phyloP scores from a whole-genome alignment of 306 rosid species.

The Cicer pinnatifidum region DNA sequence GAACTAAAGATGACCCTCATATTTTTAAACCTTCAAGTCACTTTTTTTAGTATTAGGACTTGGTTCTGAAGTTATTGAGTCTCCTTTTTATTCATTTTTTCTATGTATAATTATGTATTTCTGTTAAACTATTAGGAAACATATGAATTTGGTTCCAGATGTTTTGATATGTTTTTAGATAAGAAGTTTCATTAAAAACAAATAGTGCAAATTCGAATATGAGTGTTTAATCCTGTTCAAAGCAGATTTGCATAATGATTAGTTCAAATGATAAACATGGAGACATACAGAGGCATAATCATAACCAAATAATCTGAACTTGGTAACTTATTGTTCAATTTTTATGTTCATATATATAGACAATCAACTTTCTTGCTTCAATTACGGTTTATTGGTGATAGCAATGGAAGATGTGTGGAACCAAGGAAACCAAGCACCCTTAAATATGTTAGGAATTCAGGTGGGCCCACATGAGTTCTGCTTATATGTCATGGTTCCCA shows the following conservation, averaged over 20 bases:
- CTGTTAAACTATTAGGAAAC: neutral
- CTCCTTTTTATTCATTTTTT: conserved; percentile 22
- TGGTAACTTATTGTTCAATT: conserved; percentile 9
- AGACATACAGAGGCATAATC: conserved; percentile 5
- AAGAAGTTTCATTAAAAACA: neutral
- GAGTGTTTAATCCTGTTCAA: neutral
- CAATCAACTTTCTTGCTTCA: neutral
- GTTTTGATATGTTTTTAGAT: conserved; percentile 4
- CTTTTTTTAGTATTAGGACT: conserved; percentile 2
- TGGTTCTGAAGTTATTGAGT: conserved; percentile 13
- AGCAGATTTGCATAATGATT: conserved; percentile 1
- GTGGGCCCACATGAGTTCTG: neutral
- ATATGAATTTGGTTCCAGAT: neutral
- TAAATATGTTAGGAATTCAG: conserved; percentile 11
- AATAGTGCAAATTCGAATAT: neutral
- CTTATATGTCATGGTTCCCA: neutral
- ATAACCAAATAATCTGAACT: conserved; percentile 31
- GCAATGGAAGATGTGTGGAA: neutral
- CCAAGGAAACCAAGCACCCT: neutral
- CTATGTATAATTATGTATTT: conserved; percentile 10
- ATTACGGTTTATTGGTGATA: conserved; percentile 15
- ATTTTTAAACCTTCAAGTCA: conserved; percentile 29
- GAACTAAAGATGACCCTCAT: conserved; percentile 34
- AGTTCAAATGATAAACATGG: conserved; percentile 14
- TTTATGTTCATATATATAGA: neutral